Base-by-base conservation (phyloP, 306 rosid genomes). In the Mucuna pruriens region DNA sequence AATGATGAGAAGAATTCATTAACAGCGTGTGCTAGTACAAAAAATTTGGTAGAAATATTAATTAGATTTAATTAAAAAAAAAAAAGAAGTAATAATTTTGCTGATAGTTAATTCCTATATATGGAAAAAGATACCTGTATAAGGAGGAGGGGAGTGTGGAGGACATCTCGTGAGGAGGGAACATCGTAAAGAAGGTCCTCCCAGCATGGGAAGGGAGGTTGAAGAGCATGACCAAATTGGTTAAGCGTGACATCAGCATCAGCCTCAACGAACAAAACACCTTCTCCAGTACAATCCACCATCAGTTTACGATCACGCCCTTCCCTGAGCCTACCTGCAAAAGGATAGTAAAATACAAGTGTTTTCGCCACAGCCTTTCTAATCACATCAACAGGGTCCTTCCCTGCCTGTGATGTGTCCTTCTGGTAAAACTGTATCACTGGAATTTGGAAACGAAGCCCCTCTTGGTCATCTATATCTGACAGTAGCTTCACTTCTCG, bases 381-480 rank as follows among this genome's bases (percentile, higher is more conserved):
- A 0, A 84, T 79, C 0, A 79, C 40, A 6, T 33, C 77, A 9
- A 79, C 87, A 45, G 87, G 84, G 74, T 84, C 87, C 19, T 36
- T 79, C 34, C 84, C 87, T 25, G 1, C 38, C 73, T 44, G 23
- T 2, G 71, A 55, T 25, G 81, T 68, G 10, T 84, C 44, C 6
- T 57, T 19, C 3, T 76, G 54, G 2, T 84, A 84, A 19, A 84
- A 84, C 4, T 84, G 87, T 5, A 84, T 79, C 36, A 84, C 84
- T 0, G 87, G 87, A 58, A 84, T 79, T 38, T 84, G 87, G 25
- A 84, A 84, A 39, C 87, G 80, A 6, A 84, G 40, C 0, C 87
- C 68, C 0, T 84, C 87, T 79, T 84, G 87, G 78, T 84, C 87
- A 20, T 84, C 87, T n/a, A 84, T 84, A 74, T 84, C 87, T 33